Base-by-base conservation (phyloP, 2,329 filamentous ascomycete species). In the Blastomyces parvus region DNA sequence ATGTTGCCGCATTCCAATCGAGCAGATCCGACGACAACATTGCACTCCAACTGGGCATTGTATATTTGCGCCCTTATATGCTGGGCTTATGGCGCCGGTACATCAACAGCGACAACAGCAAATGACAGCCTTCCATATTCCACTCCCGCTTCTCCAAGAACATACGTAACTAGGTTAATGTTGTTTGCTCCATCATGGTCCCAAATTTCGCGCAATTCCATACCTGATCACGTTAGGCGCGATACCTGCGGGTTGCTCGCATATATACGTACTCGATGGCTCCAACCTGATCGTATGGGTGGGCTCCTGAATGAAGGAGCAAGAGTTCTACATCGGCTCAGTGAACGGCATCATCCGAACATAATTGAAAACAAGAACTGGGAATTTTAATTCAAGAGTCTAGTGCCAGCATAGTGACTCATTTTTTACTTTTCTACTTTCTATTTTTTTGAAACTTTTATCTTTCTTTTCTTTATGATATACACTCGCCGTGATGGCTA, bases 291-390 rank as follows among this genome's bases (percentile, higher is more conserved):
- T 48, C 63, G 68, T 46, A 65, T 72, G 52, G 72, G 72, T n/a
- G 74, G 73, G 8, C 67, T 74, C n/a, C 67, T 75, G 67, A 73
- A 73, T 61, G 72, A 75, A 65, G 73, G 70, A 19, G 70, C 73
- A 59, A 62, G 68, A 56, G 73, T 74, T 14, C 64, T 76, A 60
- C 68, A 66, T 62, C 69, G 71, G 59, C 67, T 75, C 27, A 67
- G 67, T 22, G 71, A 74, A 62, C 58, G 56, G 11, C 60, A 59
- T 40, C 55, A 42, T 42, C 36, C 56, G 19, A 36, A 61, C 27
- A 67, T 19, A 56, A 19, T 4, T 11, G n/a, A 67, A 61, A 64
- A 67, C 57, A 70, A 69, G 65, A 64, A 66, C 46, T 70, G 68
- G 66, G 67, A 69, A 61, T 74, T 73, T 59, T 71, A 62, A 67